phyloP scores from a whole-genome alignment of 768 basidiomycete species.

The Kondoa subrosea region DNA sequence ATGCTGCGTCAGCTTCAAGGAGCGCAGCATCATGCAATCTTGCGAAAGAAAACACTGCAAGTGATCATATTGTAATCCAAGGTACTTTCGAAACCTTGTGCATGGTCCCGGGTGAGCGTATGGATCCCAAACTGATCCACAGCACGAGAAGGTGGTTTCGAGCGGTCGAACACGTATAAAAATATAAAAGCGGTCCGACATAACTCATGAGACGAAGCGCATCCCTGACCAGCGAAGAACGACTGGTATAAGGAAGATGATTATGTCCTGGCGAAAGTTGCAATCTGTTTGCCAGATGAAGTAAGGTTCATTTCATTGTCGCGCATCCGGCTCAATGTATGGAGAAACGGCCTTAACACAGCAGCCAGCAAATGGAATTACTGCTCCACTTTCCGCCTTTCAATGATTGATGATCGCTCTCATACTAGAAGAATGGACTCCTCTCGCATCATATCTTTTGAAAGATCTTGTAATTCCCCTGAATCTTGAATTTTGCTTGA shows the following conservation, averaged over 20 bases:
- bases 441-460: background rate
- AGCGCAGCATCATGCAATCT: too few relatives aligned
- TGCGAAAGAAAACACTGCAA: too few relatives aligned
- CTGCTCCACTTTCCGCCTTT: conserved; percentile 75
- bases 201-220: conserved; percentile 82
- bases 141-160: too few relatives aligned
- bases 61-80: too few relatives aligned
- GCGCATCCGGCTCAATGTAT: background rate
- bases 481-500: background rate
- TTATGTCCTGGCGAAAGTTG: conserved; percentile 53
- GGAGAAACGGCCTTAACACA: conserved; percentile 55
- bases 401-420: conserved; percentile 74
- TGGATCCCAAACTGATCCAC: too few relatives aligned
- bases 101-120: too few relatives aligned
- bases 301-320: background rate
- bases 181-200: too few relatives aligned
- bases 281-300: background rate
- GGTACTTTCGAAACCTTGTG: too few relatives aligned
- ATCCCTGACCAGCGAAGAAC: conserved; percentile 57
- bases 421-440: conserved; percentile 83
- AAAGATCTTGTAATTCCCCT: background rate
- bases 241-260: conserved; percentile 60
- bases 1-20: too few relatives aligned
- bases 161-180: too few relatives aligned
- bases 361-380: conserved; percentile 51